Conservation (phyloP, 179 eudicot species). For the Drosera spatulata region DNA sequence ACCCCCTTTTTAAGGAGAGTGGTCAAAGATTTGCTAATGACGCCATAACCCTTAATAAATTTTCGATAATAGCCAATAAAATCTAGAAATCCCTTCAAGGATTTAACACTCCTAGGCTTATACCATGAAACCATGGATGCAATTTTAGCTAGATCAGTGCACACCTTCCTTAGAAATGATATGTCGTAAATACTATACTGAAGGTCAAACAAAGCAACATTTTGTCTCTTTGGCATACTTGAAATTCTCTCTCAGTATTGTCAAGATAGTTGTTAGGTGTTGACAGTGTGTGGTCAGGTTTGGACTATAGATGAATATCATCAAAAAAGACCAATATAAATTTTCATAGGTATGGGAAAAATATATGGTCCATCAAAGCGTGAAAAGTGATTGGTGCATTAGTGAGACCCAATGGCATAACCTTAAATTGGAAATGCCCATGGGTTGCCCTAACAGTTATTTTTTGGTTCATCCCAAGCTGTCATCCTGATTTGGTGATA, state of each 20-base stretch:
- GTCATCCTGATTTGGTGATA: slow-evolving; percentile 2
- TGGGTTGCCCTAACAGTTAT: not conserved
- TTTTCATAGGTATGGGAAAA: not conserved
- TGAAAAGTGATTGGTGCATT: slow-evolving; percentile 2
- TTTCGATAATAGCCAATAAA: slow-evolving; percentile 6
- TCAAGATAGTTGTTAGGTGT: not conserved
- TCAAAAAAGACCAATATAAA: not conserved
- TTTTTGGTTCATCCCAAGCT: not conserved
- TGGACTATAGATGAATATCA: not conserved
- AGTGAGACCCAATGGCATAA: too few species aligned
- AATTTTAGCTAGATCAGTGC: slow-evolving; percentile 1
- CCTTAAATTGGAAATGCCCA: not conserved
- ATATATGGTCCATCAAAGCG: not conserved
- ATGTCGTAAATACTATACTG: slow-evolving; percentile 7
- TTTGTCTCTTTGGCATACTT: not conserved
- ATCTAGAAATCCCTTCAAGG: slow-evolving; percentile 4
- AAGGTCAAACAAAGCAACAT: not conserved
- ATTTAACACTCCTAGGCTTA: not conserved
- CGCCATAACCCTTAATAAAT: not conserved
- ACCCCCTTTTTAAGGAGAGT: not conserved
- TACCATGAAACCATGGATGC: not conserved
- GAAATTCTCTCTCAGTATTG: not conserved
- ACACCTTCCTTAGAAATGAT: not conserved
- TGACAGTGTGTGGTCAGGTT: too few species aligned
- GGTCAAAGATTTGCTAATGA: not conserved